Percentiles rank a stretch among this genome's conserved stretches.
Evolutionary conservation across 116 monocot genomes (phyloP).

Genomic region (Iris pallida): DNA sequence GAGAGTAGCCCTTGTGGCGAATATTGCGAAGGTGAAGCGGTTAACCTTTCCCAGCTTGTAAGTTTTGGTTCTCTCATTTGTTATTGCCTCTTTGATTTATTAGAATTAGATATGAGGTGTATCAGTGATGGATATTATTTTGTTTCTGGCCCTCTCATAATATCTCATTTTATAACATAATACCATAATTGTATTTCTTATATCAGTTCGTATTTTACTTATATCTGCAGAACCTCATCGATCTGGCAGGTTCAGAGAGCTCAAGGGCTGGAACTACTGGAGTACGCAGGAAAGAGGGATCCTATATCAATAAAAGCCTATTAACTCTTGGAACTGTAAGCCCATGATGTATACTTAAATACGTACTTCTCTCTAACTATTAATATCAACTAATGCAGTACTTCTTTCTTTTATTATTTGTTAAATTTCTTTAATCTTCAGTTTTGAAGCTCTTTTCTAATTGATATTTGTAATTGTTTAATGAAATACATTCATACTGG

Average conservation of each 20-base stretch:
- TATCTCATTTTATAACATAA: constrained; percentile 9
- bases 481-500: too few relatives aligned
- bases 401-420: not conserved
- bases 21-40: constrained; percentile 64
- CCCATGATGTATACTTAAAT: constrained; percentile 1
- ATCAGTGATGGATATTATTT: not conserved
- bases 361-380: not conserved
- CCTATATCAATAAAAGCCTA: constrained; percentile 92
- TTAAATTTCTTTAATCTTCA: not conserved
- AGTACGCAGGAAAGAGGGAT: constrained; percentile 81
- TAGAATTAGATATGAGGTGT: not conserved
- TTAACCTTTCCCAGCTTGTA: constrained; percentile 88
- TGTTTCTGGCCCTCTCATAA: not conserved
- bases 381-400: not conserved
- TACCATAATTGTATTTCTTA: constrained; percentile 20
- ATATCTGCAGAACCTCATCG: constrained; percentile 87
- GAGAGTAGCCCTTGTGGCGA: constrained; percentile 88
- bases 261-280: constrained; percentile 91
- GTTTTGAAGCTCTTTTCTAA: not conserved
- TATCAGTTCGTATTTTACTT: constrained; percentile 33
- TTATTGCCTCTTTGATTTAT: not conserved
- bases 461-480: too few relatives aligned
- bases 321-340: constrained; percentile 95
- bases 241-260: constrained; percentile 99
- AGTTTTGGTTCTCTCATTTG: constrained; percentile 19